phyloP scores from a whole-genome alignment of 192 early-diverging fungal species.

The Entomortierella parvispora region DNA sequence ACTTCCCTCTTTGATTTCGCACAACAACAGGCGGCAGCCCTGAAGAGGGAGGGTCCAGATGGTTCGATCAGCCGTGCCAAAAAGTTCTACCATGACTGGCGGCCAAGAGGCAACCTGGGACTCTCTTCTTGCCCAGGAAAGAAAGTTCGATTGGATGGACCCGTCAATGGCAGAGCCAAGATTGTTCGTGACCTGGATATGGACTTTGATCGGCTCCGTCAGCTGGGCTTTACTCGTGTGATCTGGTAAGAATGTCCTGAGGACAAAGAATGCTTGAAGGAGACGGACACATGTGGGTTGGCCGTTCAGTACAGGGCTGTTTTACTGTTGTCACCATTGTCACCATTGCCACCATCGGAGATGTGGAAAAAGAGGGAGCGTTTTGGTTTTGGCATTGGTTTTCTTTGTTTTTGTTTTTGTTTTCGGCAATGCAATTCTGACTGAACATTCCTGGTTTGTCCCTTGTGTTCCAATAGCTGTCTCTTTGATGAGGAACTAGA shows the following conservation, averaged over 20 bases:
- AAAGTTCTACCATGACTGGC: slow-evolving; percentile 24
- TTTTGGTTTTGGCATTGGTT: no score
- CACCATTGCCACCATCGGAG: no score
- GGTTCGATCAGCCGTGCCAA: slow-evolving; percentile 23
- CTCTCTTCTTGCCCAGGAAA: slow-evolving; percentile 83
- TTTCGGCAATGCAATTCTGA: slow-evolving; percentile 4
- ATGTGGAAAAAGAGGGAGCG: no score
- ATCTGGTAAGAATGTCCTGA: slow-evolving; percentile 62
- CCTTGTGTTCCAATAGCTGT: slow-evolving; percentile 66
- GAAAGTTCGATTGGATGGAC: slow-evolving; percentile 77
- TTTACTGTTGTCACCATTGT: no score
- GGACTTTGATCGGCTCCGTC: slow-evolving; percentile 73
- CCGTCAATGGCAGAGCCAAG: slow-evolving; percentile 73
- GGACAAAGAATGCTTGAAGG: not conserved
- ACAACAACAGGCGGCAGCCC: slow-evolving; percentile 24
- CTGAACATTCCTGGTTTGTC: slow-evolving; percentile 11
- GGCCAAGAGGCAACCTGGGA: slow-evolving; percentile 68
- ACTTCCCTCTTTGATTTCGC: slow-evolving; percentile 25
- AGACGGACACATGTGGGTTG: not conserved
- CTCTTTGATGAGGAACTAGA: slow-evolving; percentile 72
- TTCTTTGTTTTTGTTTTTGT: not conserved
- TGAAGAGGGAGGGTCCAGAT: slow-evolving; percentile 12
- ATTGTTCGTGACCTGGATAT: slow-evolving; percentile 76
- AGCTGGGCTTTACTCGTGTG: slow-evolving; percentile 66
- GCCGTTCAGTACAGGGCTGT: no score